Conservation (phyloP, 805 yeast species). For the Wickerhamomyces pijperi region DNA sequence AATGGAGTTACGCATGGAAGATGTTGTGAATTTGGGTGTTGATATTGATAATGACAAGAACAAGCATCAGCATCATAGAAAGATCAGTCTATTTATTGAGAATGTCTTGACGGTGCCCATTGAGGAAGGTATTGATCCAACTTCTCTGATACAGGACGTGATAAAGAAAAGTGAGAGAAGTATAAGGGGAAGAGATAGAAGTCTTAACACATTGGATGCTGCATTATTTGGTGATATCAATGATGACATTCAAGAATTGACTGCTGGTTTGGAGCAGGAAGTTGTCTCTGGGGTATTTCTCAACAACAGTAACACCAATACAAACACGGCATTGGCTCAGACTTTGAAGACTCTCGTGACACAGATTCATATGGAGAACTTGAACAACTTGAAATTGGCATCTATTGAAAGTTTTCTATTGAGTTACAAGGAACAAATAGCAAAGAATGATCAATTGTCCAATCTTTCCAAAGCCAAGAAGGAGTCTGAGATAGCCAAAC, state of each 20-base stretch:
- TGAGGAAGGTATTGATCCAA: slow-evolving; percentile 18
- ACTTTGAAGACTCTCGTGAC: slow-evolving; percentile 43
- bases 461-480: neutral
- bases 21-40: slow-evolving; percentile 86
- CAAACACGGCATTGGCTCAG: slow-evolving; percentile 42
- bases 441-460: slow-evolving; percentile 1
- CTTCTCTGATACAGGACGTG: slow-evolving; percentile 7
- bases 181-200: slow-evolving; percentile 12
- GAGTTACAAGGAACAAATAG: slow-evolving; percentile 27
- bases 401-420: slow-evolving; percentile 44
- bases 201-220: slow-evolving; percentile 34
- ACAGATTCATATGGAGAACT: slow-evolving; percentile 45
- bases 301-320: slow-evolving; percentile 44
- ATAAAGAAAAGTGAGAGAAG: slow-evolving; percentile 2
- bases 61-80: slow-evolving; percentile 57
- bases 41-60: slow-evolving; percentile 53
- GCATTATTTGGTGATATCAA: slow-evolving; percentile 53
- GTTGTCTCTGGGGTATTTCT: slow-evolving; percentile 44
- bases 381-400: slow-evolving; percentile 44
- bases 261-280: slow-evolving; percentile 36
- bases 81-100: slow-evolving; percentile 76
- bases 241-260: slow-evolving; percentile 35
- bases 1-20: slow-evolving; percentile 64
- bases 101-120: slow-evolving; percentile 44
- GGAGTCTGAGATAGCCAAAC: neutral